Evolutionary conservation across 2,329 filamentous ascomycete genomes (phyloP).

Genomic region (Monosporascus sp.): DNA sequence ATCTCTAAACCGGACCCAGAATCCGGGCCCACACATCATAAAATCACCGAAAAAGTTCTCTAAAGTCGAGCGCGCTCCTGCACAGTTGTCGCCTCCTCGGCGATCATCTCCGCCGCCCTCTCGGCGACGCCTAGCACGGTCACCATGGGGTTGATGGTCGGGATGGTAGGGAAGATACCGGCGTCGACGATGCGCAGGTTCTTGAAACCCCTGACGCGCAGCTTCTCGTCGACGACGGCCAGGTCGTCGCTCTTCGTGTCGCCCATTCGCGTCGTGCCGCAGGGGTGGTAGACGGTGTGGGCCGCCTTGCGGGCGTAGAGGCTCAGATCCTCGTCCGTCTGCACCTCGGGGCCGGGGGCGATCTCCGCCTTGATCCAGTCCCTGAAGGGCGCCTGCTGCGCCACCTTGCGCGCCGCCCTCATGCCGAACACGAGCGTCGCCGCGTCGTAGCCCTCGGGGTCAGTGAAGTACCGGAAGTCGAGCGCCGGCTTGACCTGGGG

Average conservation of each 20-base stretch:
- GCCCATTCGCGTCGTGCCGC: conserved; percentile 88
- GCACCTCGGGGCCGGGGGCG: conserved; percentile 67
- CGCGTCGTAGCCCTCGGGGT: conserved; percentile 79
- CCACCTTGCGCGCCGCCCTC: conserved; percentile 71
- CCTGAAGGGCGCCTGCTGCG: conserved; percentile 70
- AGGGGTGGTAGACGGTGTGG: conserved; percentile 87
- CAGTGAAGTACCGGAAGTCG: conserved; percentile 87
- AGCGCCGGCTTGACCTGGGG: conserved; percentile 74
- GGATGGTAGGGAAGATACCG: conserved; percentile 83
- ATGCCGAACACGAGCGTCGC: conserved; percentile 75
- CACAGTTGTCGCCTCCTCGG: conserved; percentile 55
- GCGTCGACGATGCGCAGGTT: conserved; percentile 78
- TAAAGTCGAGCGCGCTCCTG: conserved; percentile 28
- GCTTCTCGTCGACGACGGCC: conserved; percentile 73
- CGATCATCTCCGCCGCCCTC: conserved; percentile 78
- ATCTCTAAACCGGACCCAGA: too few relatives aligned
- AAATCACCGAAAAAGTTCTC: not conserved
- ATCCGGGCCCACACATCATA: too few relatives aligned
- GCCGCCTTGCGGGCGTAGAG: conserved; percentile 77
- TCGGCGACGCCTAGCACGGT: conserved; percentile 82
- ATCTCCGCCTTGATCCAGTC: conserved; percentile 80
- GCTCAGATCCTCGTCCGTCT: conserved; percentile 73
- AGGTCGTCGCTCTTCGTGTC: conserved; percentile 61
- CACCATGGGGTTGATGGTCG: conserved; percentile 84
- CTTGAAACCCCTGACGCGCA: conserved; percentile 68